Evolutionary conservation across 352 stramenopile species (phyloP).

Genomic region (Globisporangium yorkense): DNA sequence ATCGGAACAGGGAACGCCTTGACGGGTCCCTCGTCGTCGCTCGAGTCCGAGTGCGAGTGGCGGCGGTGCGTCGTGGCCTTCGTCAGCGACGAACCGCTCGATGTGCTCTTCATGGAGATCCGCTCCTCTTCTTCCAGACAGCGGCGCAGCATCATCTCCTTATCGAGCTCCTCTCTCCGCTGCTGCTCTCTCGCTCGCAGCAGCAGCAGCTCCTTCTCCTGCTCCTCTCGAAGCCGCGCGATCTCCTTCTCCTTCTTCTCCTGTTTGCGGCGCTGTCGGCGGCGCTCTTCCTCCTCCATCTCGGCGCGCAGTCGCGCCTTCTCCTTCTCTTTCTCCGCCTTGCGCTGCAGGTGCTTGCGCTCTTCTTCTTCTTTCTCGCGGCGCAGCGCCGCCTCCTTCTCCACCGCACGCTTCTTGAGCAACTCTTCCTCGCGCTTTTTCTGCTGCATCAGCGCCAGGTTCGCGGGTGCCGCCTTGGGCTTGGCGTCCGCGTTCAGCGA

Average conservation of each 20-base stretch:
- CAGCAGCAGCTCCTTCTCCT: slow-evolving; percentile 1
- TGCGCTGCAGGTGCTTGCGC: neutral
- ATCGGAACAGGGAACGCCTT: neutral
- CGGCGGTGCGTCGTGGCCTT: neutral
- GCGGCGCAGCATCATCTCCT: slow-evolving; percentile 4
- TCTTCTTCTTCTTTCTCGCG: slow-evolving; percentile 4
- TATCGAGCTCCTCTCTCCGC: neutral
- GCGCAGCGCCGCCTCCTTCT: slow-evolving; percentile 5
- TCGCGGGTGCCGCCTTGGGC: slow-evolving; percentile 7
- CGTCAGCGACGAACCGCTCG: neutral
- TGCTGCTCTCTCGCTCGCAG: neutral
- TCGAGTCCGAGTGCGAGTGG: neutral
- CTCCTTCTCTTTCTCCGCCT: slow-evolving; percentile 9
- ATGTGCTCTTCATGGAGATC: neutral
- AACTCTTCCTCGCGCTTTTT: slow-evolving; percentile 2
- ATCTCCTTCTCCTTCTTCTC: slow-evolving; percentile 7
- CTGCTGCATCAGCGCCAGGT: slow-evolving; percentile 16
- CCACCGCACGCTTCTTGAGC: slow-evolving; percentile 7
- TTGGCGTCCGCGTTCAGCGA: slow-evolving; percentile 13
- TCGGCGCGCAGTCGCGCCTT: slow-evolving; percentile 5
- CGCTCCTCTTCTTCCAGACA: slow-evolving; percentile 8
- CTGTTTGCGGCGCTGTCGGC: slow-evolving; percentile 2
- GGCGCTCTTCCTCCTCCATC: slow-evolving; percentile 7
- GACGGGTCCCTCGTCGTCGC: neutral
- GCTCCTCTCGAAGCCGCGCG: neutral